These are phyloP conservation scores for Anisodus tanguticus DNA, from an alignment of 257 asterid genomes.

Conservation along the genomic window DNA sequence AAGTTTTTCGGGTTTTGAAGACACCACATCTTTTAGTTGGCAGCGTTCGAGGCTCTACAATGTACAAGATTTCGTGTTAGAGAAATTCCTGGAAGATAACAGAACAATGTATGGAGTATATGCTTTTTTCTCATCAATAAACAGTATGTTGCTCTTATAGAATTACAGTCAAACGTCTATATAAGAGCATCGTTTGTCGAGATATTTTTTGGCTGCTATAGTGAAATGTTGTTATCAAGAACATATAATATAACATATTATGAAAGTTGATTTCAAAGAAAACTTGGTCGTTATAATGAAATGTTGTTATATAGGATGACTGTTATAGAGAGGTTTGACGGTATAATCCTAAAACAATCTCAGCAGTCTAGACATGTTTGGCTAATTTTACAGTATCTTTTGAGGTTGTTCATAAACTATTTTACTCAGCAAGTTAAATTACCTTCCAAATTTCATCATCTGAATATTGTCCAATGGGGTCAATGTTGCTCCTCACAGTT, in stretches of 20 bases:
- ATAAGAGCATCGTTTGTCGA: too few relatives aligned
- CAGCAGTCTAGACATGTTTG: constrained; percentile 10
- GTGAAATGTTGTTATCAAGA: too few relatives aligned
- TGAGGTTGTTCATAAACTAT: neutral
- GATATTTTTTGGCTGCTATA: too few relatives aligned
- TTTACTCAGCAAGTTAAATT: constrained; percentile 8
- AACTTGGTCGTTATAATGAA: too few relatives aligned
- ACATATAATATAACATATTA: too few relatives aligned
- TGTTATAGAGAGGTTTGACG: too few relatives aligned
- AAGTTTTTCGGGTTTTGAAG: constrained; percentile 82
- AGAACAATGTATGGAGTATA: neutral
- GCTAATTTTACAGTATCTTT: neutral
- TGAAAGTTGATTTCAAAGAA: too few relatives aligned
- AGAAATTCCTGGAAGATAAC: neutral
- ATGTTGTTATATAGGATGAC: too few relatives aligned
- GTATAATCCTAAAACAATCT: neutral
- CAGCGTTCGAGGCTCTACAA: constrained; percentile 87
- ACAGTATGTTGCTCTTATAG: constrained; percentile 10
- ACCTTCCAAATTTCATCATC: constrained; percentile 99
- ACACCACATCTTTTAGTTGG: constrained; percentile 94
- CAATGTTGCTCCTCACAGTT: constrained; percentile 93
- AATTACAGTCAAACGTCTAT: neutral
- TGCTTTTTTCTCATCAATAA: neutral
- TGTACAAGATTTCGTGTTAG: constrained; percentile 7
- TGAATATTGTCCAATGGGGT: constrained; percentile 77